A percentile compares a stretch with the other conserved stretches of the same genome.
phyloP scores from a whole-genome alignment of 208 protist genomes.

The Angomonas deanei region DNA sequence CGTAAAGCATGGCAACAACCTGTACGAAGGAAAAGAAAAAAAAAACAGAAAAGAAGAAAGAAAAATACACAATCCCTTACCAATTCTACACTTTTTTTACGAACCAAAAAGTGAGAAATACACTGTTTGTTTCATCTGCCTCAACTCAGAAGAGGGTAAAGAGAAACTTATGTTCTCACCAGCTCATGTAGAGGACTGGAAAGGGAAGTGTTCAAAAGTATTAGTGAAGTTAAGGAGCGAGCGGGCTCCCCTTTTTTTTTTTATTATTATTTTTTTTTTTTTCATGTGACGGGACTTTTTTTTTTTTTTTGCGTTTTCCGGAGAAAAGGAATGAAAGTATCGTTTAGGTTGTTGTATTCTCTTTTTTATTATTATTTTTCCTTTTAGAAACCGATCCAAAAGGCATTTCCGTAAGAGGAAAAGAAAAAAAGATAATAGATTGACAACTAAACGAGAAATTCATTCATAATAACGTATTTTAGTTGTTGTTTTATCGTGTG shows the following conservation, averaged over 20 bases:
- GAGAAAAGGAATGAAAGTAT: neutral
- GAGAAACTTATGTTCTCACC: too few species aligned
- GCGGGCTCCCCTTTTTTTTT: too few species aligned
- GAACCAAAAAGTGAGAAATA: too few species aligned
- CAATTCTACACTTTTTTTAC: neutral
- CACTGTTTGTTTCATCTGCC: too few species aligned
- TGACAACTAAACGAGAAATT: neutral
- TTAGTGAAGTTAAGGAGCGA: too few species aligned
- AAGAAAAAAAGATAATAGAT: conserved; percentile 2
- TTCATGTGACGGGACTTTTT: neutral
- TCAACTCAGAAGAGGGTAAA: too few species aligned
- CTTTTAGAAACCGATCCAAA: neutral
- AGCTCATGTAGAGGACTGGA: too few species aligned
- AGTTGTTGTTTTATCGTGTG: neutral
- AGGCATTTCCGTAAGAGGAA: neutral
- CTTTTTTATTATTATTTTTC: neutral
- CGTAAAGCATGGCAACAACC: neutral
- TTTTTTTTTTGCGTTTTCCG: neutral
- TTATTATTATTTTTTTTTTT: too few species aligned
- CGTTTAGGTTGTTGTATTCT: neutral
- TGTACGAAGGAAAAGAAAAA: neutral
- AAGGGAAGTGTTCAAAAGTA: too few species aligned
- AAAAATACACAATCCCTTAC: neutral
- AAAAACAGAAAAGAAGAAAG: neutral
- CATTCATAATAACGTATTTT: neutral